Evolutionary conservation across 2,329 filamentous ascomycete species (phyloP).

Genomic region (Penicillium expansum): DNA sequence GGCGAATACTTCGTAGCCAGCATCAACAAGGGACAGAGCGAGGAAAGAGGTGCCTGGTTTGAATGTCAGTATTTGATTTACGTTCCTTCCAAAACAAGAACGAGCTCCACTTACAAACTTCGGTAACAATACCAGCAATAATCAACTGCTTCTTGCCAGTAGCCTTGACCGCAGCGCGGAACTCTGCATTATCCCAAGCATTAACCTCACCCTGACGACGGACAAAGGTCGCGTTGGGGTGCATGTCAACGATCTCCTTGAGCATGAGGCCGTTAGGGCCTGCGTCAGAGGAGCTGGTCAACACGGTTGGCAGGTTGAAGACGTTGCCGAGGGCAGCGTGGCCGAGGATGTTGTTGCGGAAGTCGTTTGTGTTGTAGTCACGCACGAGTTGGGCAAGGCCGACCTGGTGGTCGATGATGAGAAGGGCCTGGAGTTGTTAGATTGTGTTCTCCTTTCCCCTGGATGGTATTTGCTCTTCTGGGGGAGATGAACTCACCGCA

Average conservation of each 20-base stretch:
- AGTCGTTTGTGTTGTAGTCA: constrained; percentile 65
- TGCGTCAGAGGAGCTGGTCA: constrained; percentile 67
- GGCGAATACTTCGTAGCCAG: constrained; percentile 63
- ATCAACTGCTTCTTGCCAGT: constrained; percentile 68
- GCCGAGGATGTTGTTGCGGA: constrained; percentile 64
- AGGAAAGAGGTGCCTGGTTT: constrained; percentile 63
- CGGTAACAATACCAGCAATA: constrained; percentile 68
- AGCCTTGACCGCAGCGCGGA: constrained; percentile 63
- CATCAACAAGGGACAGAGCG: constrained; percentile 66
- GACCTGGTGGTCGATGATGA: constrained; percentile 37
- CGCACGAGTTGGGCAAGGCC: constrained; percentile 50
- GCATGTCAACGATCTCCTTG: constrained; percentile 66
- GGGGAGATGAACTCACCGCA: constrained; percentile 13
- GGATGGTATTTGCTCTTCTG: neutral
- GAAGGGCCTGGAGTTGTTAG: constrained; percentile 19
- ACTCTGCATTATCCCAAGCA: constrained; percentile 72
- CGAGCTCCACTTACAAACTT: constrained; percentile 57
- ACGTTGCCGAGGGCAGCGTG: constrained; percentile 64
- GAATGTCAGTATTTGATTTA: constrained; percentile 5
- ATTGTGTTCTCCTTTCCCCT: too few species aligned
- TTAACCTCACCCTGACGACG: constrained; percentile 69
- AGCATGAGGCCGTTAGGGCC: constrained; percentile 71
- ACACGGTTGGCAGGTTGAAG: constrained; percentile 66
- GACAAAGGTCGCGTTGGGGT: constrained; percentile 65
- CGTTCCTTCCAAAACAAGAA: too few species aligned